These are phyloP conservation scores for Colletotrichum sp. DNA, from an alignment of 2,329 filamentous ascomycete species.

Conservation along the genomic window DNA sequence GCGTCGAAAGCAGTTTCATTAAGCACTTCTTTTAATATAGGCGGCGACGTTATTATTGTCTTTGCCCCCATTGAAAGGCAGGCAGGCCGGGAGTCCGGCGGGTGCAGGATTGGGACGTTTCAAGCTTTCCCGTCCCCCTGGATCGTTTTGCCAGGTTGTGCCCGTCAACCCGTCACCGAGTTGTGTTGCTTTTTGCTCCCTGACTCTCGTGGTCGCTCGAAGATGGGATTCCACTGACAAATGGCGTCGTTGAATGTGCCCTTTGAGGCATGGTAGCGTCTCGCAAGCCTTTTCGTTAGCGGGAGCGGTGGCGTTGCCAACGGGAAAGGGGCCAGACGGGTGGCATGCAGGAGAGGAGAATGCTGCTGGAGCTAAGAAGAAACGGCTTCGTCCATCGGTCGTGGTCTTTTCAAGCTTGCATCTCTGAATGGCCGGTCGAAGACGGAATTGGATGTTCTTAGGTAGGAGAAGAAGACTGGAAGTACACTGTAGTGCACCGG, in stretches of 20 bases:
- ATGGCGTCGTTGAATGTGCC: neutral
- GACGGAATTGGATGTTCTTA: neutral
- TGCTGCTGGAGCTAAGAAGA: neutral
- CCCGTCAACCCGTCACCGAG: neutral
- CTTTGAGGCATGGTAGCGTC: neutral
- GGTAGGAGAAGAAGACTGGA: neutral
- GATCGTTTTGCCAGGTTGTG: neutral
- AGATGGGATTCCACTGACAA: neutral
- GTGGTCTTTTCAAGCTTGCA: neutral
- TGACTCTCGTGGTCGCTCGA: neutral
- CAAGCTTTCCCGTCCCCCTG: neutral
- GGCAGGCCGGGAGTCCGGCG: neutral
- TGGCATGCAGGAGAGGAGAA: neutral
- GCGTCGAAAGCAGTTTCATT: conserved; percentile 6
- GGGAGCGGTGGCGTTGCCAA: neutral
- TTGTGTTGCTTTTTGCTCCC: neutral
- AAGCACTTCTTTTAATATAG: neutral
- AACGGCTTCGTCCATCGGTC: neutral
- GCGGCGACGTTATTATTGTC: neutral
- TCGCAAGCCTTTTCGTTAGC: neutral
- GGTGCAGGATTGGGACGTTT: neutral
- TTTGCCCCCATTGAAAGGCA: neutral
- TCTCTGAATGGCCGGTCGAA: neutral
- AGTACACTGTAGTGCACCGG: neutral
- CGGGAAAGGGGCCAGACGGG: neutral